Conservation (phyloP, 495 filamentous ascomycete species). For the Filosporella fistucella region DNA sequence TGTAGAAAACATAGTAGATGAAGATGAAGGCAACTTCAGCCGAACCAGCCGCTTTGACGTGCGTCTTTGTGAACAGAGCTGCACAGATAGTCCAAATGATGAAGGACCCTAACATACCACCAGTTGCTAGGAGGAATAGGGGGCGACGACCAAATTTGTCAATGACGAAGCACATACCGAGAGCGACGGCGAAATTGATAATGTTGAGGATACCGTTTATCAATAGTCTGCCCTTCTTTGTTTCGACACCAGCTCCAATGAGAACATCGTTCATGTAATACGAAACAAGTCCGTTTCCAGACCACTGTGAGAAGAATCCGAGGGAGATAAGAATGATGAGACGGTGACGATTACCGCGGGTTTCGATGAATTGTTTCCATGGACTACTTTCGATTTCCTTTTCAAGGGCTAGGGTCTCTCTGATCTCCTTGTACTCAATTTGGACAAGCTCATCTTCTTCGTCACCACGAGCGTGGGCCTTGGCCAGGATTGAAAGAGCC, state of each 20-base stretch:
- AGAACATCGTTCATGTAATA: constrained; percentile 38
- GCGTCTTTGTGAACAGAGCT: constrained; percentile 22
- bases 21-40: constrained; percentile 38
- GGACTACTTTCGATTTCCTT: constrained; percentile 41
- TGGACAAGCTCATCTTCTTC: constrained; percentile 50
- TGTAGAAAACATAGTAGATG: constrained; percentile 38
- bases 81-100: constrained; percentile 31
- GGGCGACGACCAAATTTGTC: constrained; percentile 34
- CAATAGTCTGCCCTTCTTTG: not conserved
- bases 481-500: constrained; percentile 52
- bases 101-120: constrained; percentile 32
- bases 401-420: constrained; percentile 52
- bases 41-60: not conserved
- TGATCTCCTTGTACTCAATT: constrained; percentile 54
- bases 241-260: constrained; percentile 11
- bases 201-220: constrained; percentile 37
- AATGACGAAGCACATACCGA: constrained; percentile 35
- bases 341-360: constrained; percentile 44
- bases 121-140: constrained; percentile 34
- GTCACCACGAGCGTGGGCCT: constrained; percentile 55
- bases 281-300: too few relatives aligned
- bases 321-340: constrained; percentile 46
- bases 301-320: constrained; percentile 49
- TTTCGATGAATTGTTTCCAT: constrained; percentile 29
- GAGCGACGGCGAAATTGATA: constrained; percentile 35